Percentiles rank a stretch among this genome's conserved stretches.
phyloP scores from a whole-genome alignment of 768 basidiomycete genomes.

The Hericium erinaceus region DNA sequence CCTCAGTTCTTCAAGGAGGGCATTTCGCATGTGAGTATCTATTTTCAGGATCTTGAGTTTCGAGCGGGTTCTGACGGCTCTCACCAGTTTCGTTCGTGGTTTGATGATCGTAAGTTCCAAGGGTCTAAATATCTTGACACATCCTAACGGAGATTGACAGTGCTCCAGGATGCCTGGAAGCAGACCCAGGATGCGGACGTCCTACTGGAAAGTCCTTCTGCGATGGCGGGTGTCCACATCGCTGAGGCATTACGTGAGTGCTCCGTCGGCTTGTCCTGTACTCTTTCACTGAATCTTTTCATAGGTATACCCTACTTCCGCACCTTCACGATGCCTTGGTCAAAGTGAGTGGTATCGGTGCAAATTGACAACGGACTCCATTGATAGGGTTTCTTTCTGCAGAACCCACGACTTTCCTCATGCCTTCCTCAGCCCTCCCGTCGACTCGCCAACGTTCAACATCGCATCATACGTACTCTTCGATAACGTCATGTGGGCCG shows the following conservation, averaged over 20 bases:
- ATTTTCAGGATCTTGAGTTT: background rate
- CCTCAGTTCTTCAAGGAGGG: slow-evolving; percentile 63
- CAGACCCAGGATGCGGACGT: slow-evolving; percentile 59
- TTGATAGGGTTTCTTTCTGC: slow-evolving; percentile 2
- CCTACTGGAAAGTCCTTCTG: slow-evolving; percentile 55
- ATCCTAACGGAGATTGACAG: slow-evolving; percentile 20
- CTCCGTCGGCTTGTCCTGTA: background rate
- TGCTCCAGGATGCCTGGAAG: slow-evolving; percentile 52
- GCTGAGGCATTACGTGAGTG: slow-evolving; percentile 51
- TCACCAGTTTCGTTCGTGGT: slow-evolving; percentile 50
- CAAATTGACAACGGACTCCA: no score
- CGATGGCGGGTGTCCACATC: slow-evolving; percentile 66
- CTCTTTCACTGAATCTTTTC: background rate
- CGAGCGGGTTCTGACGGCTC: background rate
- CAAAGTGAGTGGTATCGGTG: slow-evolving; percentile 28
- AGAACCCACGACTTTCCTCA: slow-evolving; percentile 57
- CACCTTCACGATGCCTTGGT: slow-evolving; percentile 57
- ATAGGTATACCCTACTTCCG: slow-evolving; percentile 57
- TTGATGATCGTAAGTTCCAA: slow-evolving; percentile 45
- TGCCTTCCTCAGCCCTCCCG: slow-evolving; percentile 53
- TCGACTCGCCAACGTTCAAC: slow-evolving; percentile 56
- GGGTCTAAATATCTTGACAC: no score
- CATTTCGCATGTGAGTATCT: slow-evolving; percentile 35
- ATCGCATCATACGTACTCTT: slow-evolving; percentile 55
- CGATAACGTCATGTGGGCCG: slow-evolving; percentile 60